A percentile compares a stretch with the other conserved stretches of the same genome.
Conservation (phyloP, 495 filamentous ascomycete species). For the Lasiosphaeria hispida region DNA sequence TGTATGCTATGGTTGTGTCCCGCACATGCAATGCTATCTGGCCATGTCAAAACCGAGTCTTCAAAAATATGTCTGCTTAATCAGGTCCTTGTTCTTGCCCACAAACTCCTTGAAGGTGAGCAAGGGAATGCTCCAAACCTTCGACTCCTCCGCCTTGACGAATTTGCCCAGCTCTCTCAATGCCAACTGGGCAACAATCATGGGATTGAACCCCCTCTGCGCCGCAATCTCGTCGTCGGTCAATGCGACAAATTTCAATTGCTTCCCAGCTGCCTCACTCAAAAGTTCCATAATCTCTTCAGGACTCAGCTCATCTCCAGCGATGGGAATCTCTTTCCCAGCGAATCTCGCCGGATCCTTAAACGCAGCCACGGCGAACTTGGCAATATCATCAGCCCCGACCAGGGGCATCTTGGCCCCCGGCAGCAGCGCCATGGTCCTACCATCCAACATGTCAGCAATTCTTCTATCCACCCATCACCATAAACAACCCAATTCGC, state of each 20-base stretch:
- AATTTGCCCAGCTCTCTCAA: conserved; percentile 33
- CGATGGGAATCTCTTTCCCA: conserved; percentile 39
- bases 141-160: conserved; percentile 39
- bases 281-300: conserved; percentile 37
- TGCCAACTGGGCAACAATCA: conserved; percentile 15
- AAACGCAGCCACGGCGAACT: conserved; percentile 45
- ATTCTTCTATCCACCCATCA: too few relatives aligned
- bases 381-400: conserved; percentile 48
- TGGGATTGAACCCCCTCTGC: conserved; percentile 25
- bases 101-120: conserved; percentile 39
- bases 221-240: conserved; percentile 40
- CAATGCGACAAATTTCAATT: conserved; percentile 34
- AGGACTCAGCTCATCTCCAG: conserved; percentile 35
- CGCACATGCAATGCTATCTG: too few relatives aligned
- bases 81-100: conserved; percentile 32
- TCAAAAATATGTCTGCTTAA: conserved; percentile 25
- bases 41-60: conserved; percentile 19
- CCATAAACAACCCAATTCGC: too few relatives aligned
- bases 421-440: conserved; percentile 1
- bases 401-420: conserved; percentile 40
- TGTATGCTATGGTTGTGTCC: neutral
- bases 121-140: conserved; percentile 27
- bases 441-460: too few relatives aligned
- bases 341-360: conserved; percentile 39
- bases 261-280: conserved; percentile 4